Evolutionary conservation across 768 basidiomycete species (phyloP), one percentile per base, ranked within the genome.

Genomic region (Boletus subcaerulescens): DNA sequence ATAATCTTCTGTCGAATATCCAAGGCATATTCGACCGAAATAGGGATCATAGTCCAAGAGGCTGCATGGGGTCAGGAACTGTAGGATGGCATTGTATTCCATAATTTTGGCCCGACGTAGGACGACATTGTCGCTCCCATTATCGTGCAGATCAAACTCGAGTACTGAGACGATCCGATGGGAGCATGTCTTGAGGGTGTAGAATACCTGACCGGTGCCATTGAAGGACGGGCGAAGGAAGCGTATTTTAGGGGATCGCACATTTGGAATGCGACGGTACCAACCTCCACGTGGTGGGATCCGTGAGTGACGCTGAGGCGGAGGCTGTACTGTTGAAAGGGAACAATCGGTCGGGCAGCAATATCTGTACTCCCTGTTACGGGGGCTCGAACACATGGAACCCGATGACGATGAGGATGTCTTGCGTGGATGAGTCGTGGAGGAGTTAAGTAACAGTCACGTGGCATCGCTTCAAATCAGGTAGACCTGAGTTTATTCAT

Each of bases 1-100:
- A 0, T 39, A 24, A 17, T 50, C 41, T 44, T 31, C 50, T n/a
- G 33, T 9, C 48, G 35, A 32, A 4, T 10, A 46, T 36, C n/a
- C 44, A 3, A 67, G 17, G 31, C 59, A 64, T 18, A 65, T 33
- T 31, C 55, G 50, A 3, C 64, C 65, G 0, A 39, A 47, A 47
- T 64, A 65, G 5, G 59, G 55, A 49, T 65, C 65, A 42, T 61
- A 64, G 44, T 66, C 61, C 35, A 32, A 18, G 22, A 65, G 22
- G 13, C 20, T 20, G 14, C 44, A 42, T 2, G 20, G 11, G 7
- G 43, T n/a, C 14, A 55, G 43, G 26, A 46, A 51, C 4, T 22
- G 44, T 9, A 56, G 29, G 29, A 58, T 35, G 11, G 11, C 50
- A 26, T 32, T 42, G 31, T 64, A 56, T 8, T 64, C 41, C 1